These are phyloP conservation scores for Taphrina betulina DNA, from an alignment of 1,139 yeast species.

Conservation along the genomic window DNA sequence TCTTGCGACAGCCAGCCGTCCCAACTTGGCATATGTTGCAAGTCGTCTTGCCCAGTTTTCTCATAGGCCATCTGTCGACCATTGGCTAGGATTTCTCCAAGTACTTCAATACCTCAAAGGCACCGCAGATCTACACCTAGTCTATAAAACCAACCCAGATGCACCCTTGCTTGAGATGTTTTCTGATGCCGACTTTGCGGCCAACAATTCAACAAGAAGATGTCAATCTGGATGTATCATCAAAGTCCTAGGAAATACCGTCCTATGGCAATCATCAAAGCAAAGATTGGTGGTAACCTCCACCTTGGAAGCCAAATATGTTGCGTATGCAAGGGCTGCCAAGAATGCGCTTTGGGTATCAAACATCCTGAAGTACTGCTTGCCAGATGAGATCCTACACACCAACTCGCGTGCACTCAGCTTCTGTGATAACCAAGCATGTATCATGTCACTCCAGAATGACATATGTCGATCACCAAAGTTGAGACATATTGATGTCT, in stretches of 20 bases:
- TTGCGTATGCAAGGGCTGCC: background rate
- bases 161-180: background rate
- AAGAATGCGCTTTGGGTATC: background rate
- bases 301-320: constrained; percentile 1
- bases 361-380: background rate
- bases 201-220: background rate
- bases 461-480: background rate
- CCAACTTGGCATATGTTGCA: background rate
- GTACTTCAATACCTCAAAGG: background rate
- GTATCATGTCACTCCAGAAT: background rate
- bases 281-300: background rate
- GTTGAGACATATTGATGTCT: constrained; percentile 2
- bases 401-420: background rate
- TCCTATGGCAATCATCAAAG: constrained; percentile 3
- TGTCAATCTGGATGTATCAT: constrained; percentile 1
- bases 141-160: background rate
- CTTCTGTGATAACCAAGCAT: constrained; percentile 1
- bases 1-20: background rate
- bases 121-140: background rate
- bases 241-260: background rate
- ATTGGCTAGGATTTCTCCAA: background rate
- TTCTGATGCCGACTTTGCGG: constrained; percentile 11
- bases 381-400: background rate
- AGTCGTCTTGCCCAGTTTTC: background rate
- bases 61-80: background rate